phyloP scores from a whole-genome alignment of 345 rosid species.

The Noccaea bulbosa region DNA sequence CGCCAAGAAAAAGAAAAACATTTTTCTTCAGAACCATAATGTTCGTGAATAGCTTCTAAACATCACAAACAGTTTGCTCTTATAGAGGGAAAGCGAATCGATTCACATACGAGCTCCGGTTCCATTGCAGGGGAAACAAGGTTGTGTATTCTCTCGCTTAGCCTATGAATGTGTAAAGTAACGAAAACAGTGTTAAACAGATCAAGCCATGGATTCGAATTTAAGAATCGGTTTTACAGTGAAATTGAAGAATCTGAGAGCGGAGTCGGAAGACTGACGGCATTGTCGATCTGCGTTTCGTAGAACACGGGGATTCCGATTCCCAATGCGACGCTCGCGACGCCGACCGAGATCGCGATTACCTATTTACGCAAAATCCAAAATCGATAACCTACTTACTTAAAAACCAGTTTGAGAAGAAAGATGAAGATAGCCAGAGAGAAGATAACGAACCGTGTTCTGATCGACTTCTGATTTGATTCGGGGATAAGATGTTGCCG shows the following conservation, averaged over 20 bases:
- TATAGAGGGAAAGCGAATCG: background rate
- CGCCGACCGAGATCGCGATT: conserved; percentile 78
- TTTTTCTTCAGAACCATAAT: background rate
- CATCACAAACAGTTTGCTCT: background rate
- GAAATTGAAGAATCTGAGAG: no score
- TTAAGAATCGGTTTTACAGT: background rate
- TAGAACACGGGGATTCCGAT: conserved; percentile 87
- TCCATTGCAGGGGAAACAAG: conserved; percentile 94
- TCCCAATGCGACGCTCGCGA: conserved; percentile 80
- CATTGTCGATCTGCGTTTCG: conserved; percentile 81
- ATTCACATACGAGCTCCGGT: conserved; percentile 83
- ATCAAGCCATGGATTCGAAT: background rate
- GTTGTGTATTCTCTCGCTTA: conserved; percentile 84
- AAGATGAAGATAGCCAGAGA: background rate
- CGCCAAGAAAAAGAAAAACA: conserved; percentile 5
- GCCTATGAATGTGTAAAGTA: conserved; percentile 51
- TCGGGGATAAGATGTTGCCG: conserved; percentile 54
- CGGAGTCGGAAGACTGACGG: conserved; percentile 67
- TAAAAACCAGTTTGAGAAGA: background rate
- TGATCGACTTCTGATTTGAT: conserved; percentile 83
- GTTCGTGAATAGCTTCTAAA: conserved; percentile 5
- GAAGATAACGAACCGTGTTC: conserved; percentile 62
- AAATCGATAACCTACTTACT: background rate
- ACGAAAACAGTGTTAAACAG: background rate
- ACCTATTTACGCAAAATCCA: conserved; percentile 44